Percentiles rank a stretch among this genome's conserved stretches.
These are phyloP conservation scores for Zasmidium cellare DNA, from an alignment of 2,329 filamentous ascomycete species.

Conservation along the genomic window DNA sequence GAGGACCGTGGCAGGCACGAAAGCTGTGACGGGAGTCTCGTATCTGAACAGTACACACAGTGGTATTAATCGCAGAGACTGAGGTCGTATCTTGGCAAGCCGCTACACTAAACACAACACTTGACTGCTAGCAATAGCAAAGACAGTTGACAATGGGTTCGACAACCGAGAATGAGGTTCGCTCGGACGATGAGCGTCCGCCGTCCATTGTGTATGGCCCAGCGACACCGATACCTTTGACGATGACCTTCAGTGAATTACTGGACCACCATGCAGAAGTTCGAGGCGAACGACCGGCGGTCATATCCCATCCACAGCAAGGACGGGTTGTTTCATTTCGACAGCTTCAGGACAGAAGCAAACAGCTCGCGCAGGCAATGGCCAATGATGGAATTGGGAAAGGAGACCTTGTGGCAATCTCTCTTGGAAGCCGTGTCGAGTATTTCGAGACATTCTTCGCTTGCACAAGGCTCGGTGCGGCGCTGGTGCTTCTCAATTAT, in stretches of 20 bases:
- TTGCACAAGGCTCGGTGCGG: slow-evolving; percentile 31
- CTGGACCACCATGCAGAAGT: slow-evolving; percentile 31
- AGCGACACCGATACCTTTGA: slow-evolving; percentile 29
- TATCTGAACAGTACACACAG: too few species aligned
- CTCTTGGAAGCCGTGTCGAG: slow-evolving; percentile 31
- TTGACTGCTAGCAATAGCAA: too few species aligned
- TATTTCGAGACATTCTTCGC: slow-evolving; percentile 37
- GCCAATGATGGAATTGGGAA: slow-evolving; percentile 29
- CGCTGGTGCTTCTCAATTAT: slow-evolving; percentile 71
- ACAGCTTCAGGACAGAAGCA: slow-evolving; percentile 27
- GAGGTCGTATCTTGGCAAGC: too few species aligned
- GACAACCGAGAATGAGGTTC: background rate
- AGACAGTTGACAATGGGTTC: background rate
- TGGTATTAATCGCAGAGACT: too few species aligned
- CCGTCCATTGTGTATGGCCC: slow-evolving; percentile 32
- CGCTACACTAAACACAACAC: too few species aligned
- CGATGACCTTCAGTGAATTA: slow-evolving; percentile 30
- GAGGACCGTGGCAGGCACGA: too few species aligned
- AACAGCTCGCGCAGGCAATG: slow-evolving; percentile 29
- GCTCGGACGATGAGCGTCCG: slow-evolving; percentile 18
- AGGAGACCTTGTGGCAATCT: slow-evolving; percentile 31
- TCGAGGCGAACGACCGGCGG: slow-evolving; percentile 25
- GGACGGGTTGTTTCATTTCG: slow-evolving; percentile 22
- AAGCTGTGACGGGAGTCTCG: too few species aligned
- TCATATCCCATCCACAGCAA: slow-evolving; percentile 31